phyloP scores from a whole-genome alignment of 2,329 filamentous ascomycete species.

The Botrytis byssoidea region DNA sequence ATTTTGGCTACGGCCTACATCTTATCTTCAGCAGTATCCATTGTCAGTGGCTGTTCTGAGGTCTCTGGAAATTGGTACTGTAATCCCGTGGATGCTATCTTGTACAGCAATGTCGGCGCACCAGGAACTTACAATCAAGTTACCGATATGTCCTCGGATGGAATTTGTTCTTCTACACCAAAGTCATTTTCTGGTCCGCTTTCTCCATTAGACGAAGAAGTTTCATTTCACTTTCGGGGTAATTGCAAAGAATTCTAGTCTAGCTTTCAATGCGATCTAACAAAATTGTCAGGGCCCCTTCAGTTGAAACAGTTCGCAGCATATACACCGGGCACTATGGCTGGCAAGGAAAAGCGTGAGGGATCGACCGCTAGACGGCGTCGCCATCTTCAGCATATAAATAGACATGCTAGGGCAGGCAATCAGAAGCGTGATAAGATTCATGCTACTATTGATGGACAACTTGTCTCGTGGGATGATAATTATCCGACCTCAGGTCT shows the following conservation, averaged over 20 bases:
- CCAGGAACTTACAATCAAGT: conserved; percentile 65
- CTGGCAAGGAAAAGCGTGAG: conserved; percentile 40
- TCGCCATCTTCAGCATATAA: conserved; percentile 37
- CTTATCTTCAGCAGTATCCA: background rate
- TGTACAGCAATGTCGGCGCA: conserved; percentile 62
- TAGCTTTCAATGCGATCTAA: background rate
- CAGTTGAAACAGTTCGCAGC: conserved; percentile 66
- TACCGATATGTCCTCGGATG: conserved; percentile 55
- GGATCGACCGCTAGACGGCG: conserved; percentile 33
- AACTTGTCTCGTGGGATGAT: conserved; percentile 31
- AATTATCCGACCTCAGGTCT: conserved; percentile 23
- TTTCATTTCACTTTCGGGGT: conserved; percentile 40
- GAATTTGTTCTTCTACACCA: conserved; percentile 53
- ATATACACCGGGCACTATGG: conserved; percentile 53
- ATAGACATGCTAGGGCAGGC: conserved; percentile 32
- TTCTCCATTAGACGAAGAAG: conserved; percentile 68
- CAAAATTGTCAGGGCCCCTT: conserved; percentile 54
- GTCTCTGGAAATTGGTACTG: conserved; percentile 60
- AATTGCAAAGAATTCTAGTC: background rate
- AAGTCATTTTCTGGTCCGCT: conserved; percentile 58
- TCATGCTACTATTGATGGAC: conserved; percentile 33
- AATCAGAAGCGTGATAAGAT: conserved; percentile 42
- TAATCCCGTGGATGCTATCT: conserved; percentile 61
- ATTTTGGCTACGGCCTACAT: conserved; percentile 4
- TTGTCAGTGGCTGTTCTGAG: conserved; percentile 36